Conservation (phyloP, 176 grass and related monocot species). For the Carex myosuroides region DNA sequence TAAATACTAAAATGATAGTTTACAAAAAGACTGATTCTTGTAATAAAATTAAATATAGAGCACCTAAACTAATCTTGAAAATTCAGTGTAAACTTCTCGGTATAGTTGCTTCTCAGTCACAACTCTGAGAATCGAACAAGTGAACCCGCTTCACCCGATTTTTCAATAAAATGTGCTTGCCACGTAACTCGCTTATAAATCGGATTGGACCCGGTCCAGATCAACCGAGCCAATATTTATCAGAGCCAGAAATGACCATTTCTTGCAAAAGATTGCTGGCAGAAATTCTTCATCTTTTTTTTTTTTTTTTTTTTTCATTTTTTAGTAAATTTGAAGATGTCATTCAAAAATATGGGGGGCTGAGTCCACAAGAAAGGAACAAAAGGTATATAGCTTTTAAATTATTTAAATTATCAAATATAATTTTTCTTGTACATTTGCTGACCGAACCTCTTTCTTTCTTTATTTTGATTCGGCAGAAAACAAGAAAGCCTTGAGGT, state of each 20-base stretch:
- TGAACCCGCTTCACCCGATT: no score
- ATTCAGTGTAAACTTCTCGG: no score
- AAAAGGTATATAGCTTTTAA: conserved; percentile 25
- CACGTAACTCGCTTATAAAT: no score
- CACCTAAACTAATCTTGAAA: no score
- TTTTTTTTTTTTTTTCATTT: neutral
- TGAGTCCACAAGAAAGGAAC: conserved; percentile 38
- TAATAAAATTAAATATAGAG: no score
- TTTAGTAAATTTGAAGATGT: conserved; percentile 32
- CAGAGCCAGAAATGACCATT: neutral
- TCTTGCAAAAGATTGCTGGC: neutral
- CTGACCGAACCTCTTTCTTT: neutral
- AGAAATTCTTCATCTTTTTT: neutral
- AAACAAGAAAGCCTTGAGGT: conserved; percentile 41
- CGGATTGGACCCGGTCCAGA: no score
- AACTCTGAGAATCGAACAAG: no score
- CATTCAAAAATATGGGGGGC: conserved; percentile 23
- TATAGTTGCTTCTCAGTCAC: no score
- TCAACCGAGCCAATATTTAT: no score
- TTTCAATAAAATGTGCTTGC: no score
- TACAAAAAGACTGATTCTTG: no score
- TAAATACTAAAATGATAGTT: no score
- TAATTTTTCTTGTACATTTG: neutral
- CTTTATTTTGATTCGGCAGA: conserved; percentile 10
- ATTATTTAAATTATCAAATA: neutral